phyloP scores from a whole-genome alignment of 2,329 filamentous ascomycete genomes.

The Alternaria solani region DNA sequence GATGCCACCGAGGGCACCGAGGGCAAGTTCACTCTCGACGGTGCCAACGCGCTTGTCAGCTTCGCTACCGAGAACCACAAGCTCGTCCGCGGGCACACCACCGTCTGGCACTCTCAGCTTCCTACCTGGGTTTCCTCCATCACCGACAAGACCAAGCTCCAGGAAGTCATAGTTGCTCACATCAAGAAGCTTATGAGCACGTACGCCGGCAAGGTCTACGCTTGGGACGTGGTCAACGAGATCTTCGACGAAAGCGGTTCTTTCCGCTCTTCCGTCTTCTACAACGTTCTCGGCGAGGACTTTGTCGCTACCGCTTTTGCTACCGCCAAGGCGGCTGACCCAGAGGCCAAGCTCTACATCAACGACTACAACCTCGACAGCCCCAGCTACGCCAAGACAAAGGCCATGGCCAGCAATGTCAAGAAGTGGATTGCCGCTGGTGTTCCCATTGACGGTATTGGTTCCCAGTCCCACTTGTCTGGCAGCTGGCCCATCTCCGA shows the following conservation, averaged over 20 bases:
- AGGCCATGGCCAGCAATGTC: constrained; percentile 65
- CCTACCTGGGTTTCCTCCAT: constrained; percentile 67
- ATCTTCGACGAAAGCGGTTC: constrained; percentile 68
- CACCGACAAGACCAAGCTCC: constrained; percentile 61
- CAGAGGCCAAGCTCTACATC: constrained; percentile 74
- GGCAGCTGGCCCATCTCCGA: constrained; percentile 55
- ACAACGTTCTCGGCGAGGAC: constrained; percentile 71
- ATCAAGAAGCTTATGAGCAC: constrained; percentile 64
- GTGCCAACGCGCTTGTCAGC: constrained; percentile 68
- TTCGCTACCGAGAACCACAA: constrained; percentile 65
- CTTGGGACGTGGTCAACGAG: constrained; percentile 55
- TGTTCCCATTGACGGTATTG: constrained; percentile 71
- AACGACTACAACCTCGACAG: constrained; percentile 74
- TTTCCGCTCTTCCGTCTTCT: constrained; percentile 70
- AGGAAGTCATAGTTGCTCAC: constrained; percentile 66
- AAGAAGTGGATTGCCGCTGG: constrained; percentile 69
- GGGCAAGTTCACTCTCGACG: constrained; percentile 63
- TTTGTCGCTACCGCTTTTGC: constrained; percentile 75
- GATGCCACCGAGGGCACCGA: constrained; percentile 61
- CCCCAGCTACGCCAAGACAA: constrained; percentile 66
- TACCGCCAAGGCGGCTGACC: constrained; percentile 72
- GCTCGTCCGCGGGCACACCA: constrained; percentile 69
- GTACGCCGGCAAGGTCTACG: constrained; percentile 70
- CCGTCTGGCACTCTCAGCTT: constrained; percentile 66
- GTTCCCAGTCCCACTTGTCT: constrained; percentile 65